Base-by-base conservation (phyloP, 139 green algal species). In the Trebouxia sp. region DNA sequence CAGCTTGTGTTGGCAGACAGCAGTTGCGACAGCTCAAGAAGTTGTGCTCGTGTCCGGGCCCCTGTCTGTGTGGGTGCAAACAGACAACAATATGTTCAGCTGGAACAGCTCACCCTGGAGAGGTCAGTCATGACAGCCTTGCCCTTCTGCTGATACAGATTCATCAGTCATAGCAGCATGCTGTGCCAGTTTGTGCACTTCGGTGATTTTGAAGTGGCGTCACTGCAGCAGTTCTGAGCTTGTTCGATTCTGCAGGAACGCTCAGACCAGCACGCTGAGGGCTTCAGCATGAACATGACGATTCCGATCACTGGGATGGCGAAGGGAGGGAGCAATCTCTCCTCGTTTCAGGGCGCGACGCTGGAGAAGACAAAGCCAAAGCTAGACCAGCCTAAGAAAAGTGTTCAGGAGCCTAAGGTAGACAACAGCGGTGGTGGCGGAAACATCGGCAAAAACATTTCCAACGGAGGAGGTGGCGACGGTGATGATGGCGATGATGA, bases 401-500 rank as follows among this genome's bases (percentile, higher is more conserved):
- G n/a, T 85, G 20, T 69, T 3, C 75, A 66, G 32, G 58, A 86
- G 72, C 85, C 89, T 14, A 90, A 91, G 85, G 83, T 97, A 12
- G 94, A 98, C 66, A 88, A 97, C 58, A 87, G 85, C 47, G 94
- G 92, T 41, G 91, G 89, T 75, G 95, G 94, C 65, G 94, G 95
- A 28, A 85, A 88, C 77, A 95, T 91, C 62, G 94, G 95, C 69
- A 97, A 96, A 76, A 88, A 88, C 78, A 95, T 94, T 72, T 90
- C 92, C 83, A 98, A 99, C 86, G 96, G 96, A 42, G 93, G 93
- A 35, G 93, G 93, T 39, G 93, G 93, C 37, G 92, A 86, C 50
- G 93, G 55, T 7, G 80, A 84, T 58, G 94, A 80, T 69, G 95
- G 89, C 43, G 96, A 98, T 70, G 95, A 99, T 58, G 96, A 99